Conservation (phyloP, 106 monocot genomes). For the Narthecium ossifragum region DNA sequence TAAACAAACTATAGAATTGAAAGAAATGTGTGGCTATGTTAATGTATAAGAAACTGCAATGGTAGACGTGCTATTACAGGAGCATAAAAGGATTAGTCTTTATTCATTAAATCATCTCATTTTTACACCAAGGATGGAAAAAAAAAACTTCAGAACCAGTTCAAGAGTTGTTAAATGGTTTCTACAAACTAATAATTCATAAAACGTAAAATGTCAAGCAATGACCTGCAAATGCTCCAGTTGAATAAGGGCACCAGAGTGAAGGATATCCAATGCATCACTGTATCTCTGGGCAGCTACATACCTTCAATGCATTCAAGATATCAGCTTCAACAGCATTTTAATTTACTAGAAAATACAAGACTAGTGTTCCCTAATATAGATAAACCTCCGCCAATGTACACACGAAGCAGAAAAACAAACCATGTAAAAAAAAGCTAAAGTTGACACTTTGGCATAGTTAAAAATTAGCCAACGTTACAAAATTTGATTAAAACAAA, state of each 20-base stretch:
- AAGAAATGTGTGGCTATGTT: neutral
- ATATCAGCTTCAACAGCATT: neutral
- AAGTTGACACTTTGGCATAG: no score
- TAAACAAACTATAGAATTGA: neutral
- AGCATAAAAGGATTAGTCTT: neutral
- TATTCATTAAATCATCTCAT: neutral
- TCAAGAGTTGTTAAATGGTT: neutral
- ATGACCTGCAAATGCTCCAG: constrained; percentile 68
- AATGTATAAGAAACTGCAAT: neutral
- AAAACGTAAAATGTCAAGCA: neutral
- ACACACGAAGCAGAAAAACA: no score
- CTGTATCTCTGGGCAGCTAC: constrained; percentile 48
- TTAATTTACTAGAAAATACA: neutral
- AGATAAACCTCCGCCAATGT: no score
- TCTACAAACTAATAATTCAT: neutral
- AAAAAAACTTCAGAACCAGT: neutral
- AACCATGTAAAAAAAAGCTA: no score
- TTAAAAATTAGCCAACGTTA: no score
- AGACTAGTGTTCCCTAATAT: no score
- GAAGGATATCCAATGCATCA: constrained; percentile 71
- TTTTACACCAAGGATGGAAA: neutral
- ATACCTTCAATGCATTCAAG: constrained; percentile 53
- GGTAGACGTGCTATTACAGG: neutral
- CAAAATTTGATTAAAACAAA: no score
- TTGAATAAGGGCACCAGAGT: constrained; percentile 81